Evolutionary conservation across 2,329 filamentous ascomycete species (phyloP).

Genomic region (Ascochyta clinopodiicola): DNA sequence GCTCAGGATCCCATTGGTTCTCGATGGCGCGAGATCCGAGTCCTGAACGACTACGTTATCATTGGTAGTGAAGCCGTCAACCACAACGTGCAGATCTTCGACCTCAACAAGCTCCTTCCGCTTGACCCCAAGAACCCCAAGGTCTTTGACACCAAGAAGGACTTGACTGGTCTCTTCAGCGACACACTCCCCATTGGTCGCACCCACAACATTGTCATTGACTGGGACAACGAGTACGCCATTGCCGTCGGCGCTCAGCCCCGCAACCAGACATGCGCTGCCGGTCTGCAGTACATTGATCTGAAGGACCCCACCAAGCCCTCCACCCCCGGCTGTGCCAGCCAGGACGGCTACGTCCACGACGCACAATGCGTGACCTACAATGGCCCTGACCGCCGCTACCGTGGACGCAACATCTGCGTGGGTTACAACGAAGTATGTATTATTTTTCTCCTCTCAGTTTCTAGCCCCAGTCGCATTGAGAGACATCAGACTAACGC

Average conservation of each 20-base stretch:
- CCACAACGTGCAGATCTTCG: constrained; percentile 58
- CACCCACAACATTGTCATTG: constrained; percentile 50
- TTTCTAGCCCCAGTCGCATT: no score
- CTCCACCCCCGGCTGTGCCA: constrained; percentile 59
- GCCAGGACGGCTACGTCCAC: constrained; percentile 65
- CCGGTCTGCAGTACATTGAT: constrained; percentile 65
- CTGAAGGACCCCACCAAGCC: constrained; percentile 62
- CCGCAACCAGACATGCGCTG: constrained; percentile 51
- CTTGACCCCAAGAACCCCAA: constrained; percentile 42
- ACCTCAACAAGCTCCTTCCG: constrained; percentile 56
- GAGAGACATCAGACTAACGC: no score
- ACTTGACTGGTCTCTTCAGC: constrained; percentile 38
- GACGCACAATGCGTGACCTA: constrained; percentile 66
- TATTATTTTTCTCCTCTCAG: no score
- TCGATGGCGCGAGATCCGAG: constrained; percentile 61
- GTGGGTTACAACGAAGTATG: constrained; percentile 59
- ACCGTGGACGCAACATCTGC: constrained; percentile 61
- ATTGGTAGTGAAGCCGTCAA: constrained; percentile 54
- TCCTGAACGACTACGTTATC: constrained; percentile 53
- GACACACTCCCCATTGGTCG: constrained; percentile 38
- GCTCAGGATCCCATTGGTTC: constrained; percentile 50
- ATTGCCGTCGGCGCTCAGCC: constrained; percentile 44
- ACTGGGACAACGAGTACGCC: constrained; percentile 44
- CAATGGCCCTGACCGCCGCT: constrained; percentile 58
- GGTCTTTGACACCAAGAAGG: constrained; percentile 38